Conservation (phyloP, 73 alveolate genomes). For the Stentor coeruleus region DNA sequence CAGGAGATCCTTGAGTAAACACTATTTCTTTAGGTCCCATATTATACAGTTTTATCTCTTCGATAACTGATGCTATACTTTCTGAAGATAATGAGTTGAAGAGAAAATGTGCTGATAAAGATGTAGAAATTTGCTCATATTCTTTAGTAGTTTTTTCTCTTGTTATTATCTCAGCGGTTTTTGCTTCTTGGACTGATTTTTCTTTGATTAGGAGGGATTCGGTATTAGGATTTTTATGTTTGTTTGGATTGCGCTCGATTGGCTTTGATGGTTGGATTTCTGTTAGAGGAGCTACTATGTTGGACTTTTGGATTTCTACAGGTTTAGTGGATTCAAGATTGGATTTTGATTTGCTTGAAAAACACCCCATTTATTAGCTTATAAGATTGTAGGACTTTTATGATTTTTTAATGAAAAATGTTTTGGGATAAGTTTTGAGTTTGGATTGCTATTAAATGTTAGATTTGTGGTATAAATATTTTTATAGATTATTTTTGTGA, state of each 20-base stretch:
- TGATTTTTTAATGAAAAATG: no score
- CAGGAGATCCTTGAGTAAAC: background rate
- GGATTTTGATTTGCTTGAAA: background rate
- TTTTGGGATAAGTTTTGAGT: no score
- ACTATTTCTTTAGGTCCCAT: background rate
- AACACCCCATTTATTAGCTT: background rate
- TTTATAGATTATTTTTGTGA: no score
- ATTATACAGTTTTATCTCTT: background rate
- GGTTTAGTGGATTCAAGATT: background rate
- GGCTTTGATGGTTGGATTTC: background rate
- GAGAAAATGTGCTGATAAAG: background rate
- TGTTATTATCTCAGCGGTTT: slow-evolving; percentile 5
- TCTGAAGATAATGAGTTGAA: background rate
- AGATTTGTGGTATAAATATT: no score
- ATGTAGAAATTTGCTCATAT: background rate
- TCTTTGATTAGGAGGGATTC: background rate
- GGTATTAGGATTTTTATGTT: background rate
- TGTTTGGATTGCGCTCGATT: background rate
- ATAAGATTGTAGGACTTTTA: no score
- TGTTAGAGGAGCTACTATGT: background rate
- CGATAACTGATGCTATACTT: background rate
- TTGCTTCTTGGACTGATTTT: background rate
- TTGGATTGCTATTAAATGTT: no score
- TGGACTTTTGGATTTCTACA: background rate
- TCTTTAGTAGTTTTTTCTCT: background rate